Percentiles rank a stretch among this genome's conserved stretches.
These are phyloP conservation scores for Geranomyces variabilis DNA, from an alignment of 192 early-diverging fungal species.

Conservation along the genomic window DNA sequence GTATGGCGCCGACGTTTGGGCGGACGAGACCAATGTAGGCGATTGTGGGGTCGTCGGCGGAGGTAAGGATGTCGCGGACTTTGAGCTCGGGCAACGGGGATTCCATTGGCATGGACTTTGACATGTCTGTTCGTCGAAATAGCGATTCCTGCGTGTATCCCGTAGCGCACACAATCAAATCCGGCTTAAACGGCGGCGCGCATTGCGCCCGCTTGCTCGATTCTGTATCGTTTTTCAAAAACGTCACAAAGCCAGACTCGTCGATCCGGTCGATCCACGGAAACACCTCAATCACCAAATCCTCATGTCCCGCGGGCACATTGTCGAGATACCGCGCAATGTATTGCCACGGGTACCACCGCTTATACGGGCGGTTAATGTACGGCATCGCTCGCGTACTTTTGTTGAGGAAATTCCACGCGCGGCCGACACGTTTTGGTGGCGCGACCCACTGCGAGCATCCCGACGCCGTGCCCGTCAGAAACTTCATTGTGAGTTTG, in stretches of 20 bases:
- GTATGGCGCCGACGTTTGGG: constrained; percentile 21
- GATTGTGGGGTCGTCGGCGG: not conserved
- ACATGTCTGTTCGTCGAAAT: not conserved
- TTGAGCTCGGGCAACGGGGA: not conserved
- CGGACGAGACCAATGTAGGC: constrained; percentile 20
- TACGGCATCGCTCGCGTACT: constrained; percentile 14
- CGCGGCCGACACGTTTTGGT: constrained; percentile 8
- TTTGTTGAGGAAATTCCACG: constrained; percentile 19
- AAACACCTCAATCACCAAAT: not conserved
- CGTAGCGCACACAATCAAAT: constrained; percentile 18
- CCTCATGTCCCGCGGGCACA: not conserved
- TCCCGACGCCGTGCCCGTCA: constrained; percentile 9
- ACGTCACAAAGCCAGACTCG: constrained; percentile 3
- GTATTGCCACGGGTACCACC: not conserved
- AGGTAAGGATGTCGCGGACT: not conserved
- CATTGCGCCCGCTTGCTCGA: not conserved
- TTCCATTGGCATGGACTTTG: too few species aligned
- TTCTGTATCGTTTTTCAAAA: not conserved
- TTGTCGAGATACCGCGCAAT: constrained; percentile 7
- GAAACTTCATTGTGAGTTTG: not conserved
- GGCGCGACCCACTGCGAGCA: constrained; percentile 22
- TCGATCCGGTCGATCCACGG: constrained; percentile 7
- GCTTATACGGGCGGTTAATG: constrained; percentile 14
- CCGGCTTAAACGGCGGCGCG: not conserved
- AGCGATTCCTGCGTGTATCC: constrained; percentile 18